Evolutionary conservation across 495 filamentous ascomycete genomes (phyloP).

Genomic region (Usnea hakonensis): DNA sequence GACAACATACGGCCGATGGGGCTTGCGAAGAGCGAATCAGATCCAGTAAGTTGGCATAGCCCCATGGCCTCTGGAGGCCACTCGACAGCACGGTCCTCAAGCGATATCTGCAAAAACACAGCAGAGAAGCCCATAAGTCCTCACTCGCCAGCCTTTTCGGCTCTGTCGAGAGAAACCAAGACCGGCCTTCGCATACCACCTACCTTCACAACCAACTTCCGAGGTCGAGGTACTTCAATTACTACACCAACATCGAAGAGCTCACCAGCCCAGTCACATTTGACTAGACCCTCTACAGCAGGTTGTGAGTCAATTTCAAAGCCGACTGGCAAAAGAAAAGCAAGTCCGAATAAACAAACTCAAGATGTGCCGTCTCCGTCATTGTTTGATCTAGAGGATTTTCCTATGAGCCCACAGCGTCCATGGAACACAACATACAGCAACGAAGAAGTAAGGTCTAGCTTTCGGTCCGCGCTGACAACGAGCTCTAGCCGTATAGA

Average conservation of each 20-base stretch:
- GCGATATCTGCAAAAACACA: conserved; percentile 1
- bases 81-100: conserved; percentile 4
- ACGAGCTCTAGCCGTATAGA: conserved; percentile 64
- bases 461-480: conserved; percentile 62
- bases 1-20: not conserved
- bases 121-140: conserved; percentile 6
- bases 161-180: conserved; percentile 7
- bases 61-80: not conserved
- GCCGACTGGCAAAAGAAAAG: conserved; percentile 10
- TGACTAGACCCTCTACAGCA: conserved; percentile 17
- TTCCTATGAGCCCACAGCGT: conserved; percentile 28
- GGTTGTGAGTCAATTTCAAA: conserved; percentile 1
- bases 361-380: not conserved
- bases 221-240: conserved; percentile 10
- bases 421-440: conserved; percentile 25
- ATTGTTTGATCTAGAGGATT: not conserved
- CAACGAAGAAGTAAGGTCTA: conserved; percentile 55
- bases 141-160: conserved; percentile 6
- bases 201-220: not conserved
- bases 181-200: conserved; percentile 10
- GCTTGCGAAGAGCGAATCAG: conserved; percentile 1
- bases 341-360: not conserved
- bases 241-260: conserved; percentile 5
- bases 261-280: conserved; percentile 9
- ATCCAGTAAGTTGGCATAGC: conserved; percentile 3